phyloP scores from a whole-genome alignment of 257 asterid genomes.

The Oldenlandia corymbosa region DNA sequence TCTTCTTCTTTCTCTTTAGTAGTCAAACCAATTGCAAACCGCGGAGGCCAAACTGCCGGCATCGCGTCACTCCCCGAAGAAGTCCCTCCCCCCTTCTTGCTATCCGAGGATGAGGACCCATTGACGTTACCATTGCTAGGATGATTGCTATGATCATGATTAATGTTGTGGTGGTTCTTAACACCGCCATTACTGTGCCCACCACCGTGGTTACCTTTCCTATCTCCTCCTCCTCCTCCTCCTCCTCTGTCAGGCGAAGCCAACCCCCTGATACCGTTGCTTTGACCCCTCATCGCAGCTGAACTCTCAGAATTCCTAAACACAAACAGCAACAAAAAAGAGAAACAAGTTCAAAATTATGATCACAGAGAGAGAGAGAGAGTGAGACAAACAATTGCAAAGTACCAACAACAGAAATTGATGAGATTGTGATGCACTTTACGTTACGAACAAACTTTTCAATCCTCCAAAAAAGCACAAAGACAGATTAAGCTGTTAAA shows the following conservation, averaged over 20 bases:
- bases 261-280: constrained; percentile 42
- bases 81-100: constrained; percentile 57
- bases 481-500: background rate
- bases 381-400: too few relatives aligned
- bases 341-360: constrained; percentile 10
- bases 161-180: constrained; percentile 15
- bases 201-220: constrained; percentile 23
- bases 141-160: constrained; percentile 14
- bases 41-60: constrained; percentile 70
- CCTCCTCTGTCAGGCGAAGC: constrained; percentile 38
- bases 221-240: constrained; percentile 14
- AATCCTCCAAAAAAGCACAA: background rate
- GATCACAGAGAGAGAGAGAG: too few relatives aligned
- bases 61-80: constrained; percentile 61
- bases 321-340: constrained; percentile 11
- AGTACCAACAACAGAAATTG: background rate
- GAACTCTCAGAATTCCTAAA: constrained; percentile 61
- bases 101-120: constrained; percentile 79
- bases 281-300: constrained; percentile 40
- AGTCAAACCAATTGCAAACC: constrained; percentile 73
- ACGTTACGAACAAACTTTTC: background rate
- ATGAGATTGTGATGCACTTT: background rate
- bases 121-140: too few relatives aligned
- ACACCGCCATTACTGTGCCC: constrained; percentile 13
- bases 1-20: constrained; percentile 96